A percentile compares a stretch with the other conserved stretches of the same genome.
phyloP scores from a whole-genome alignment of 2,329 filamentous ascomycete species.

The Trichoderma cornu-damae region DNA sequence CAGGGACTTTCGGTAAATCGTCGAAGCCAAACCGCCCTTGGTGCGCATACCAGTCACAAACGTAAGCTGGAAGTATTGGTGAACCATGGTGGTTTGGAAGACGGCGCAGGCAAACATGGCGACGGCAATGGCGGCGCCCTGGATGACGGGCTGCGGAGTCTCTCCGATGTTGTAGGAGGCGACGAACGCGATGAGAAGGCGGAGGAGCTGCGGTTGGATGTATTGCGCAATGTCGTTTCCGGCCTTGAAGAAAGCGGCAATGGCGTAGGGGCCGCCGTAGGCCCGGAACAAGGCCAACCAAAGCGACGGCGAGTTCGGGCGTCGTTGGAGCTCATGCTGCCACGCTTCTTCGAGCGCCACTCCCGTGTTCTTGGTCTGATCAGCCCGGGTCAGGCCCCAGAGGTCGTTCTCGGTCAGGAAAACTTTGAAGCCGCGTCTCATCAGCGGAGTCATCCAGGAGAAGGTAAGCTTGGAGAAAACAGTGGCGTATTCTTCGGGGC shows the following conservation, averaged over 20 bases:
- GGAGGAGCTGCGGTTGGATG: conserved; percentile 82
- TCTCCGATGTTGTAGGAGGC: conserved; percentile 63
- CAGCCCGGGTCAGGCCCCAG: conserved; percentile 79
- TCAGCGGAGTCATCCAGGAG: conserved; percentile 97
- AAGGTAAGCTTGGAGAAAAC: conserved; percentile 93
- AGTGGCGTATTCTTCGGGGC: conserved; percentile 82
- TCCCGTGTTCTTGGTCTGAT: conserved; percentile 72
- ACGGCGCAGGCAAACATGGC: conserved; percentile 88
- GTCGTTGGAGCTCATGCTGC: conserved; percentile 64
- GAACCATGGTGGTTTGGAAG: conserved; percentile 81
- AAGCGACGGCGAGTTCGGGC: conserved; percentile 58
- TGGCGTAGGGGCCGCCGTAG: conserved; percentile 78
- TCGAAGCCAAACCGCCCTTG: conserved; percentile 81
- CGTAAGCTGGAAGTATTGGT: conserved; percentile 94
- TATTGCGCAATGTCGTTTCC: conserved; percentile 82
- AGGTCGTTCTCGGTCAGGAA: conserved; percentile 92
- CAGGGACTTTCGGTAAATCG: conserved; percentile 90
- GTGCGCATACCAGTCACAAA: conserved; percentile 97
- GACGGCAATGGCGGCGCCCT: conserved; percentile 81
- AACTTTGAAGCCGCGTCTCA: conserved; percentile 88
- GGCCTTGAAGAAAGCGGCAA: conserved; percentile 83
- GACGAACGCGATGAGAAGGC: conserved; percentile 78
- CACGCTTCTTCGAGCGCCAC: conserved; percentile 68
- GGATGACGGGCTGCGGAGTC: conserved; percentile 68
- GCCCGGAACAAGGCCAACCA: conserved; percentile 82